phyloP scores from a whole-genome alignment of 768 basidiomycete species.

The Dentipellis fragilis region DNA sequence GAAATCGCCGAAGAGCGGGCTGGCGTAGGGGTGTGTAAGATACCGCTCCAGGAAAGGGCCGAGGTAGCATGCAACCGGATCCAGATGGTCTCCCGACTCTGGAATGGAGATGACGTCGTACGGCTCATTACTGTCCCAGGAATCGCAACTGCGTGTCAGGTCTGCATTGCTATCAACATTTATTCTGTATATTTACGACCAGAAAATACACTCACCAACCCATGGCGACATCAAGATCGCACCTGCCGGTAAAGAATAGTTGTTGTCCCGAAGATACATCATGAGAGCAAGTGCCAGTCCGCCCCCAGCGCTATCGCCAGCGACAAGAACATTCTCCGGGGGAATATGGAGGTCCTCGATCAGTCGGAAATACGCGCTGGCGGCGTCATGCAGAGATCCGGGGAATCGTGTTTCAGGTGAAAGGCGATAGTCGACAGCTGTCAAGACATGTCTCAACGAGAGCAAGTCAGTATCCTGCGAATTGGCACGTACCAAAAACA shows the following conservation, averaged over 20 bases:
- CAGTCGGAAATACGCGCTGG: conserved; percentile 78
- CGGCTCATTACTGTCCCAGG: conserved; percentile 90
- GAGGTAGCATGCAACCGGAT: conserved; percentile 91
- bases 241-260: conserved; percentile 74
- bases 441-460: background rate
- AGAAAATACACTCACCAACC: conserved; percentile 62
- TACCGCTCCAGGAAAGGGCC: conserved; percentile 73
- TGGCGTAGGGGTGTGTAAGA: conserved; percentile 93
- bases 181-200: background rate
- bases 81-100: conserved; percentile 68
- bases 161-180: conserved; percentile 32
- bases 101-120: conserved; percentile 78
- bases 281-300: conserved; percentile 76
- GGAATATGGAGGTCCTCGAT: conserved; percentile 84
- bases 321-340: conserved; percentile 79
- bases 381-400: conserved; percentile 79
- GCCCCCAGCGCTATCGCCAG: conserved; percentile 92
- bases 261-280: conserved; percentile 92
- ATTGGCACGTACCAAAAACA: conserved; percentile 57
- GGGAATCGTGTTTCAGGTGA: conserved; percentile 95
- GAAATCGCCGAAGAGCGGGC: conserved; percentile 88
- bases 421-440: conserved; percentile 89
- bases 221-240: conserved; percentile 90
- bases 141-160: conserved; percentile 93
- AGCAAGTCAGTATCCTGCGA: background rate